phyloP scores from a whole-genome alignment of 2,329 filamentous ascomycete genomes.

The Colletotrichum shisoi region DNA sequence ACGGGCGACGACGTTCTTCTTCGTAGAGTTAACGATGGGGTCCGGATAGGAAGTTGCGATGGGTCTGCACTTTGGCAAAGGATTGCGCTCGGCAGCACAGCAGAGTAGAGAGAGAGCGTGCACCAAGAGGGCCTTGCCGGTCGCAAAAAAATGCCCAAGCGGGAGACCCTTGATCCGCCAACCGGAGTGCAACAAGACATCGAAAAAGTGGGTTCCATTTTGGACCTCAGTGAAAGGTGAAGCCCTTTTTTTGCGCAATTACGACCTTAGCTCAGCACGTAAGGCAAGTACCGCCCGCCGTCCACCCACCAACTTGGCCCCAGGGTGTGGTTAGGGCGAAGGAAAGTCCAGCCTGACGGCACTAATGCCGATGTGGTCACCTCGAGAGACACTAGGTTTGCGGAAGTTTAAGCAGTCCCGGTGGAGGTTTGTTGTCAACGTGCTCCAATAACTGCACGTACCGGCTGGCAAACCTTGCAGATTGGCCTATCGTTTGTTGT shows the following conservation, averaged over 20 bases:
- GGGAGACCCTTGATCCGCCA: conserved; percentile 30
- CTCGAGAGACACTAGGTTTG: conserved; percentile 17
- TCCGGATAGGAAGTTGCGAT: conserved; percentile 38
- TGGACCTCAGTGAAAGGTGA: conserved; percentile 12
- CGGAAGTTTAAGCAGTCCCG: conserved; percentile 22
- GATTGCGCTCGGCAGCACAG: conserved; percentile 32
- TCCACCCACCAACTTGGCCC: neutral
- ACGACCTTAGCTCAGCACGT: conserved; percentile 15
- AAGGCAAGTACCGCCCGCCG: conserved; percentile 8
- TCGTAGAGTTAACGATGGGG: conserved; percentile 3
- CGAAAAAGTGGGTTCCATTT: conserved; percentile 17
- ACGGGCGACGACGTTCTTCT: conserved; percentile 30
- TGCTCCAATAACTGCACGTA: conserved; percentile 19
- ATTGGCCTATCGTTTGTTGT: conserved; percentile 4
- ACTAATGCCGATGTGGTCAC: neutral
- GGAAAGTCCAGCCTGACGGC: conserved; percentile 7
- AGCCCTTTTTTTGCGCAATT: conserved; percentile 16
- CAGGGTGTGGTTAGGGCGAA: conserved; percentile 10
- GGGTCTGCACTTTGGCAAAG: conserved; percentile 29
- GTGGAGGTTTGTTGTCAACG: neutral
- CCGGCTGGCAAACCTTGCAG: conserved; percentile 22
- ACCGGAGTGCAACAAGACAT: conserved; percentile 20
- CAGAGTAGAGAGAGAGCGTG: conserved; percentile 1
- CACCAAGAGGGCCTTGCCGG: conserved; percentile 27
- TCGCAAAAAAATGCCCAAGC: conserved; percentile 42